phyloP scores from a whole-genome alignment of 306 rosid species.

The Biancaea sappan region DNA sequence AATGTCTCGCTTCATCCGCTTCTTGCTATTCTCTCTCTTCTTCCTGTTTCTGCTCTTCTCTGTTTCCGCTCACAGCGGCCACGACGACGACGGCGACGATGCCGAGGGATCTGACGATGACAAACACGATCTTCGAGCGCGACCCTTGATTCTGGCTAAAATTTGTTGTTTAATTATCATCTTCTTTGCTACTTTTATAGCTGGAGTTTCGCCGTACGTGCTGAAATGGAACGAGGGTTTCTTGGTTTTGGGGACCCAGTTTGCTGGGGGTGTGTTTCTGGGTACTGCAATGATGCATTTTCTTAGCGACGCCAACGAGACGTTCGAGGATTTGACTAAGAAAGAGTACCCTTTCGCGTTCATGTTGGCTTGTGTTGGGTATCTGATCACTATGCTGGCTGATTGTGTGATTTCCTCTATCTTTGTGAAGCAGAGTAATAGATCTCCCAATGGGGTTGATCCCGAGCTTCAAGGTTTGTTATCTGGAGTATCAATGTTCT shows the following conservation, averaged over 20 bases:
- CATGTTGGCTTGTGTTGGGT: conserved; percentile 71
- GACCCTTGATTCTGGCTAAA: conserved; percentile 55
- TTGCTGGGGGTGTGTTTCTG: conserved; percentile 75
- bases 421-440: conserved; percentile 32
- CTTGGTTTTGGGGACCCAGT: conserved; percentile 72
- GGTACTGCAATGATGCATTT: conserved; percentile 89
- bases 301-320: conserved; percentile 65
- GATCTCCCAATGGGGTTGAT: conserved; percentile 8
- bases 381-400: conserved; percentile 64
- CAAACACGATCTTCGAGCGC: conserved; percentile 44
- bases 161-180: conserved; percentile 58
- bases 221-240: conserved; percentile 75
- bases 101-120: not conserved
- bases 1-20: conserved; percentile 31
- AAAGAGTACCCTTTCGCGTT: conserved; percentile 69
- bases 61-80: conserved; percentile 58
- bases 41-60: conserved; percentile 43
- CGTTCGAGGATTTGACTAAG: conserved; percentile 56
- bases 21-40: conserved; percentile 20
- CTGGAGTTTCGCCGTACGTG: conserved; percentile 65
- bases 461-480: conserved; percentile 52
- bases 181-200: conserved; percentile 61
- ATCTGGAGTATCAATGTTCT: not conserved
- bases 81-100: conserved; percentile 12
- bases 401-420: conserved; percentile 57